Evolutionary conservation across 2,329 filamentous ascomycete genomes (phyloP), one percentile per base, ranked within the genome.

Genomic region (Cytospora schulzeri): DNA sequence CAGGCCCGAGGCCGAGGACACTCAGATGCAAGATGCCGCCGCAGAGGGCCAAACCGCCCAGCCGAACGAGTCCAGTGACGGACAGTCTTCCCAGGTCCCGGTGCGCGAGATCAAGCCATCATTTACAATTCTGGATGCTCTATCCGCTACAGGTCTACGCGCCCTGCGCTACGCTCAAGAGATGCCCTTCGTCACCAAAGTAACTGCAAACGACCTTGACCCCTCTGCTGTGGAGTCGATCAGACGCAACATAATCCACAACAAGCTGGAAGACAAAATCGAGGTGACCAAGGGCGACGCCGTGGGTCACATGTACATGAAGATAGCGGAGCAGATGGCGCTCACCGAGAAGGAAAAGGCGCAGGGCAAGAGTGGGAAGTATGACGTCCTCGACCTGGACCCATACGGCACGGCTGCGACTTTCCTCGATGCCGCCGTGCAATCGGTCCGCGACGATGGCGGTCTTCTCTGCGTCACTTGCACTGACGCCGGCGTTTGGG

Each of bases 331-430:
- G 45, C 82, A 83, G 61, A 74, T 84, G 41, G 76, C 83, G 71
- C 70, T 78, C n/a, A 71, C 72, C 26, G 74, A 74, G 74, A 60
- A 72, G 70, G 72, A 70, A 53, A 73, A 78, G 61, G 70, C 76
- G 53, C 76, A 80, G 66, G 72, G 78, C 64, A 74, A 76, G 50
- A 45, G 31, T 35, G 78, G 79, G 68, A 83, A 87, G 72, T 99
- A 96, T 75, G 92, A 98, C 75, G 93, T 97, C 26, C 95, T 99
- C 68, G 95, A 99, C 74, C 84, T 99, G 33, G 95, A 99, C 74
- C 95, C 95, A 0, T 99, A 99, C 72, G 95, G 95, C 51, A 96
- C 92, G 0, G 95, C 94, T 0, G 92, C 91, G 12, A 91, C 92
- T 1, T 99, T 99, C 76, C 84, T 99, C 61, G 95, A 99, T 74